Base-by-base conservation (phyloP, 306 rosid genomes). In the Vigna angularis region DNA sequence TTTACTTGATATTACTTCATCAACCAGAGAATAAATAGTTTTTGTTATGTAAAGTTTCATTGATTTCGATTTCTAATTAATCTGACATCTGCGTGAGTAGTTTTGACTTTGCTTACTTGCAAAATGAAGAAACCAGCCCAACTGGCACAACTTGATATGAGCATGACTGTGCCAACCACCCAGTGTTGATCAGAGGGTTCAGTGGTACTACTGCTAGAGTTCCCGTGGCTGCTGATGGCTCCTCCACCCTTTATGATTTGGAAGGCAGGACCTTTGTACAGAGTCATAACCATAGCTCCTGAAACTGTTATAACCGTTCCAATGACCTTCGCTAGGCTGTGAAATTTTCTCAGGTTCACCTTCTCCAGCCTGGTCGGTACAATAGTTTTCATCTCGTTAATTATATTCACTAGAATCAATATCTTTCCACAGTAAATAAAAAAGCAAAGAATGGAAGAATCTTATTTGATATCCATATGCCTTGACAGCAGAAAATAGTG, bases 271-370 rank as follows among this genome's bases (percentile, higher is more conserved):
- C 99, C 99, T 90, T 93, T 96, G 89, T 93, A 96, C 74, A 96
- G 82, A 26, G 99, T 93, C 99, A 96, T 96, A 64, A 89, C 89
- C 99, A 93, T 96, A 36, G 99, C 99, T 84, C 98, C 99, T 9
- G 88, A 79, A 28, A 96, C 91, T 11, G 99, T 91, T 17, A 93
- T 81, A 53, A 68, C 85, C 0, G 99, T 96, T 71, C 99, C 99
- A 32, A 79, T 79, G 1, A 96, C 96, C 89, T 96, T 96, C 4
- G 98, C 98, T 1, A 88, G 6, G 81, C 99, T 96, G 2, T 80
- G 90, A 1, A 93, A 40, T 76, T 93, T 89, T 87, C 53, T 87
- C 13, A 85, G 75, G 56, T 96, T 93, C 16, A 96, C 90, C 6
- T 70, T 86, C 89, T 96, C 99, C 70, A 96, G 83, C 94, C 99